A percentile compares a stretch with the other conserved stretches of the same genome.
Conservation (phyloP, 805 yeast genomes). For the Wickerhamiella australiensis region DNA sequence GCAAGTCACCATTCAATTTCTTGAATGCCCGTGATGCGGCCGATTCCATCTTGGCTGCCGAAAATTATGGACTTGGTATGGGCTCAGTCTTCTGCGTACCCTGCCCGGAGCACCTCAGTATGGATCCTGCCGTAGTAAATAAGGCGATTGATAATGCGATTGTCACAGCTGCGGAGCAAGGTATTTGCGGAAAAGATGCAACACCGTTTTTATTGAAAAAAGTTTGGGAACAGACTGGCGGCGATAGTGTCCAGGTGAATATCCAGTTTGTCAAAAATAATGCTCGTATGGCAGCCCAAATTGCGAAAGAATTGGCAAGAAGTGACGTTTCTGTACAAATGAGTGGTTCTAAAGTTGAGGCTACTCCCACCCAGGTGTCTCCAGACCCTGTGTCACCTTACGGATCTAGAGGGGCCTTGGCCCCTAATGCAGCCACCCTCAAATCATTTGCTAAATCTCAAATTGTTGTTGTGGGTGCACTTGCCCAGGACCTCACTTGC, state of each 20-base stretch:
- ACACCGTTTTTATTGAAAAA: conserved; percentile 66
- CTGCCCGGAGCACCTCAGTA: conserved; percentile 54
- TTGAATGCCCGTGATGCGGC: conserved; percentile 50
- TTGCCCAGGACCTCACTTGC: conserved; percentile 64
- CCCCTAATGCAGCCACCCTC: background rate
- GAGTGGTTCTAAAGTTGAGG: background rate
- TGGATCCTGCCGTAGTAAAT: conserved; percentile 42
- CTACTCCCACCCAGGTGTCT: too few species aligned
- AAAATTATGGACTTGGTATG: conserved; percentile 40
- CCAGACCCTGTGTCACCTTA: too few species aligned
- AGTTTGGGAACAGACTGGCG: conserved; percentile 57
- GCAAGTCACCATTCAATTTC: conserved; percentile 55
- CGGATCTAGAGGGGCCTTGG: too few species aligned
- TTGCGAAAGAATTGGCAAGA: conserved; percentile 43
- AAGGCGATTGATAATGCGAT: conserved; percentile 48
- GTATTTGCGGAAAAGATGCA: conserved; percentile 56
- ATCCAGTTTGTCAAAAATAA: conserved; percentile 66
- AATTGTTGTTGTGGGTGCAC: conserved; percentile 53
- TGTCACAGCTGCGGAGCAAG: conserved; percentile 38
- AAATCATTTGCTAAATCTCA: background rate
- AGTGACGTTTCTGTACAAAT: background rate
- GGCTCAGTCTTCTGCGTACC: conserved; percentile 77
- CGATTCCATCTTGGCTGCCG: conserved; percentile 36
- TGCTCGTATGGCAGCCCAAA: conserved; percentile 53
- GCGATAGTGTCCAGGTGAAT: conserved; percentile 58